These are phyloP conservation scores for Pythium apleroticum DNA, from an alignment of 352 stramenopile genomes.

Conservation along the genomic window DNA sequence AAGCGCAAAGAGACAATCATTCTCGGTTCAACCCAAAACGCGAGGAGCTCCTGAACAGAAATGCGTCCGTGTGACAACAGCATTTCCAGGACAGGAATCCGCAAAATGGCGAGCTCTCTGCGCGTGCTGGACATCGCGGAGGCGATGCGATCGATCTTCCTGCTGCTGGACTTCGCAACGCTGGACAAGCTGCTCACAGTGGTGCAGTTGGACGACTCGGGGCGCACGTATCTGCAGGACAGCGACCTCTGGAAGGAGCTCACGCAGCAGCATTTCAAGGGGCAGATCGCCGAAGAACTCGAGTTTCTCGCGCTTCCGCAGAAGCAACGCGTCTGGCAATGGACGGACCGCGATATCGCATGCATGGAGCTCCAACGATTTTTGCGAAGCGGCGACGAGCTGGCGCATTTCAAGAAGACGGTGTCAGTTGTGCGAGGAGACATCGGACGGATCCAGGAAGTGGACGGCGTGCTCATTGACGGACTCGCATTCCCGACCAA, in stretches of 20 bases:
- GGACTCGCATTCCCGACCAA: slow-evolving; percentile 37
- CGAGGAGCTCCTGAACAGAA: background rate
- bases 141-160: slow-evolving; percentile 17
- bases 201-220: slow-evolving; percentile 23
- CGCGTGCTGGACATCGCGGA: slow-evolving; percentile 25
- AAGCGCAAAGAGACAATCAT: slow-evolving; percentile 7
- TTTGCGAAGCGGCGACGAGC: slow-evolving; percentile 26
- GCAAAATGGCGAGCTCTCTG: background rate
- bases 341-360: slow-evolving; percentile 9
- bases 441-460: slow-evolving; percentile 28
- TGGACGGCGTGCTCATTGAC: slow-evolving; percentile 21
- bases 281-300: slow-evolving; percentile 13
- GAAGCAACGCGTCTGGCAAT: slow-evolving; percentile 22
- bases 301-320: slow-evolving; percentile 18
- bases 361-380: slow-evolving; percentile 23
- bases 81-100: background rate
- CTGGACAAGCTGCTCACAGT: slow-evolving; percentile 24
- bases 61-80: background rate
- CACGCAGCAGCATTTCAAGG: slow-evolving; percentile 20
- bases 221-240: slow-evolving; percentile 20
- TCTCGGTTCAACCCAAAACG: slow-evolving; percentile 11
- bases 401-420: slow-evolving; percentile 19
- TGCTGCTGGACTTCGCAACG: slow-evolving; percentile 15
- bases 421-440: slow-evolving; percentile 28
- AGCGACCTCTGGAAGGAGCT: slow-evolving; percentile 24